Evolutionary conservation across 106 monocot species (phyloP), one percentile per base, ranked within the genome.

Genomic region (Cymbidium sinense): DNA sequence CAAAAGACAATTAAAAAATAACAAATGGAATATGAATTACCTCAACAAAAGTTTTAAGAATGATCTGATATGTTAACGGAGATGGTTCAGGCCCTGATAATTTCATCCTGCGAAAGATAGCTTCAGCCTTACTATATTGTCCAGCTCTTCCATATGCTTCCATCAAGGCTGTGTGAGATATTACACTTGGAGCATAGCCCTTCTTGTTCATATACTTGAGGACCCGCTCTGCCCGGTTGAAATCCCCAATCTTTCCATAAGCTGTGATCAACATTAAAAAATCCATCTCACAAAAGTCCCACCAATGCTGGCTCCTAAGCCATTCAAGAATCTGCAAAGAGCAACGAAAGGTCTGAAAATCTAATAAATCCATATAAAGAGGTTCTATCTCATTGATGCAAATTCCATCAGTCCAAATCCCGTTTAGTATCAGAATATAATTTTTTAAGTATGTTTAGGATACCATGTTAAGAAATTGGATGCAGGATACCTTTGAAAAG

Each of bases 271-370:
- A 90, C 92, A 98, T 90, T 25, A 98, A 83, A 80, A 84, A 94
- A 75, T 94, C 98, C 94, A 90, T 92, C 84, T 94, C 90, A 81
- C 70, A 84, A 79, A 98, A 98, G 70, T 87, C 81, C 98, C 98
- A 98, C 98, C 94, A 94, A 65, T 94, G 94, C 65, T 98, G 94
- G 34, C 82, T 87, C 78, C 94, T 85, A 43, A 98, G 92, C 98
- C 98, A 98, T 74, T 98, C 98, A 78, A 94, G 94, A 82, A 94
- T 98, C 94, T 96, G 75, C 2, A 25, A 81, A 7, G 70, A 76
- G 17, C 10, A 86, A 71, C 34, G 70, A 80, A 52, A 74, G 73
- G 35, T 21, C 2, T 54, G 36, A 9, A 79, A 47, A 15, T 17
- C 17, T 36, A 17, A 28, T 1, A 72, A 39, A 44, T 28, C 28